A percentile compares a stretch with the other conserved stretches of the same genome.
These are phyloP conservation scores for Vitis hybrid DNA, from an alignment of 177 flowering plant genomes.

Conservation along the genomic window DNA sequence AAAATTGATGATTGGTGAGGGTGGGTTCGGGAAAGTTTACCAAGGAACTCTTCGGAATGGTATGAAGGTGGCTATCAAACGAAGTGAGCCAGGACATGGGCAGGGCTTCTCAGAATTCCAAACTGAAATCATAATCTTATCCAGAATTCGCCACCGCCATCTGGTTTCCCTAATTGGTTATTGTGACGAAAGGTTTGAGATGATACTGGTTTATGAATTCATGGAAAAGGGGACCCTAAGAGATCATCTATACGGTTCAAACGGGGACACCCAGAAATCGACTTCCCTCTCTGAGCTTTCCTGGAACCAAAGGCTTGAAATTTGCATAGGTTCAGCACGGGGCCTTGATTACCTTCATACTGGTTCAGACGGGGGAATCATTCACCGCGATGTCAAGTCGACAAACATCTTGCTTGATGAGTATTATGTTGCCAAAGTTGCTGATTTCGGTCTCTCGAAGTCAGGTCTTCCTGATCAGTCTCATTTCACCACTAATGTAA, in stretches of 20 bases:
- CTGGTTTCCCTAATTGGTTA: conserved; percentile 16
- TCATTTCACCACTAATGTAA: no score
- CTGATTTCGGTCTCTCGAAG: no score
- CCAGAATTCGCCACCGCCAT: conserved; percentile 15
- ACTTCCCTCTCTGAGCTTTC: not conserved
- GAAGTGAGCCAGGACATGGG: conserved; percentile 3
- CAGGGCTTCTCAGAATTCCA: conserved; percentile 15
- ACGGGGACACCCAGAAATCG: no score
- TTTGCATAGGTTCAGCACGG: conserved; percentile 8
- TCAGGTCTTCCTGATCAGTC: no score
- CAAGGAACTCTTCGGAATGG: conserved; percentile 6
- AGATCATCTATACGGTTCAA: conserved; percentile 9
- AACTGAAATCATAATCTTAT: conserved; percentile 9
- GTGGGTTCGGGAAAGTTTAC: conserved; percentile 14
- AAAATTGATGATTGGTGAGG: conserved; percentile 7
- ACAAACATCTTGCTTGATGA: no score
- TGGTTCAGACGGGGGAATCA: no score
- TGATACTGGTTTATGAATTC: conserved; percentile 16
- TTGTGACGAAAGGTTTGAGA: conserved; percentile 10
- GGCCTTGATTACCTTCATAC: conserved; percentile 5
- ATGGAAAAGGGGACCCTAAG: conserved; percentile 15
- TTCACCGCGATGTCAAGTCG: no score
- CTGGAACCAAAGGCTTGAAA: conserved; percentile 17
- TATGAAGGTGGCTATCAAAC: conserved; percentile 9
- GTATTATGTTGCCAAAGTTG: no score